A percentile compares a stretch with the other conserved stretches of the same genome.
Conservation (phyloP, 2,329 filamentous ascomycete species). For the Penicillium vulpinum region DNA sequence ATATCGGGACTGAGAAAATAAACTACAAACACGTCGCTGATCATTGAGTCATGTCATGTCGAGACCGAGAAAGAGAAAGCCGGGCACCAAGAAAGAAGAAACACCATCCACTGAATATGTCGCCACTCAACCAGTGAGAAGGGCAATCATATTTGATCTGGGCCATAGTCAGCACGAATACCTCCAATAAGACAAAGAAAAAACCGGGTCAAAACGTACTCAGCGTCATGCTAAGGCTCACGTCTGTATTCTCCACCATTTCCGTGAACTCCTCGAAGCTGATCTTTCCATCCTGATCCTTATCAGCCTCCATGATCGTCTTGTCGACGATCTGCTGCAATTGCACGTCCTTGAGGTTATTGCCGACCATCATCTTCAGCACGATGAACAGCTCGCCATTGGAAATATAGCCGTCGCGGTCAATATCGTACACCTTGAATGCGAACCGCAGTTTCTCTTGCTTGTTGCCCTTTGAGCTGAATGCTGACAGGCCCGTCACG, state of each 20-base stretch:
- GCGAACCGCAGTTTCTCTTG: slow-evolving; percentile 97
- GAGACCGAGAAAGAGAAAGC: slow-evolving; percentile 3
- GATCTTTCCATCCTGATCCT: slow-evolving; percentile 95
- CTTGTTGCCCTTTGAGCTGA: slow-evolving; percentile 98
- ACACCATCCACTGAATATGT: slow-evolving; percentile 1
- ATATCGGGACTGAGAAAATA: slow-evolving; percentile 12
- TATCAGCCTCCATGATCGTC: slow-evolving; percentile 99
- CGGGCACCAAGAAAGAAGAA: neutral
- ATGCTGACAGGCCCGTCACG: slow-evolving; percentile 89
- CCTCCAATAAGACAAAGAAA: neutral
- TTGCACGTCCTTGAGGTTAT: slow-evolving; percentile 98
- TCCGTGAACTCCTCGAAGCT: slow-evolving; percentile 98
- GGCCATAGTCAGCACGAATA: slow-evolving; percentile 5
- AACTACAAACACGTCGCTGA: slow-evolving; percentile 27
- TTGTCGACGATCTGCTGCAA: slow-evolving; percentile 99
- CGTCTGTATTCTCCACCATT: slow-evolving; percentile 94
- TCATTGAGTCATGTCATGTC: slow-evolving; percentile 30
- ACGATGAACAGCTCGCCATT: slow-evolving; percentile 99
- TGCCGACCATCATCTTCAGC: slow-evolving; percentile 99
- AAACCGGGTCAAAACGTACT: slow-evolving; percentile 46
- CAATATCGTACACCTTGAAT: slow-evolving; percentile 99
- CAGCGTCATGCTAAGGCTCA: slow-evolving; percentile 68
- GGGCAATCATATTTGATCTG: slow-evolving; percentile 23
- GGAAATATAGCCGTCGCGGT: slow-evolving; percentile 96
- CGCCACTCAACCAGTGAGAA: slow-evolving; percentile 8